Base-by-base conservation (phyloP, 2,329 filamentous ascomycete species). In the Colletotrichum tabaci region DNA sequence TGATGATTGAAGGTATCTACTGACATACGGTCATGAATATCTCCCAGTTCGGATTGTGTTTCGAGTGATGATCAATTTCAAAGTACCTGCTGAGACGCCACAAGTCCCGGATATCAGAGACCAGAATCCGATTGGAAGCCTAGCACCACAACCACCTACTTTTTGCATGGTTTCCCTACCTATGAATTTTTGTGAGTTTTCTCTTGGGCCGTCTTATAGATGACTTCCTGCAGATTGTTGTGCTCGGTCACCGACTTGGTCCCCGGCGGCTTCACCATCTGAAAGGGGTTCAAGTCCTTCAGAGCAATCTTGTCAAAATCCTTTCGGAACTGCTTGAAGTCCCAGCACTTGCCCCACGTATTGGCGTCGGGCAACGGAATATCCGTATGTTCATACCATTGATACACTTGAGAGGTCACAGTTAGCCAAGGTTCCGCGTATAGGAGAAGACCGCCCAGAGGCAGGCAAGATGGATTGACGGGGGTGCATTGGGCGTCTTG, bases 261-360 rank as follows among this genome's bases (percentile, higher is more conserved):
- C 5, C 64, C 56, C 23, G 26, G 47, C 23, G 64, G 64, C 47
- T 67, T 67, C 7, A 21, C n/a, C 40, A 67, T 23, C 10, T 61
- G 9, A 47, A 61, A 38, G 26, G 64, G 64, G n/a, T 44, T 61
- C 15, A 67, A 44, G 38, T 67, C 44, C 26, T 38, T 61, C 13
- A 67, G n/a, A 53, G 56, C 64, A 40, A 67, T 55, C 13, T 55
- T 61, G 40, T 67, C 64, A 40, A 61, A 67, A 2, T 61, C 35
- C 12, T 61, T 46, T 10, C 56, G 64, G 13, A 67, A 67, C 7
- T 21, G 23, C 30, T 9, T 23, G 9, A 67, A 67, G 12, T 67
- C 64, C 64, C 64, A 67, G 47, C 64, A 67, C 40, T 67, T 67
- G 18, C 64, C 64, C 64, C 64, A 61, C 10, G 64, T 67, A 30